Evolutionary conservation across 257 asterid species (phyloP), one percentile per base, ranked within the genome.

Genomic region (Mentha longifolia): DNA sequence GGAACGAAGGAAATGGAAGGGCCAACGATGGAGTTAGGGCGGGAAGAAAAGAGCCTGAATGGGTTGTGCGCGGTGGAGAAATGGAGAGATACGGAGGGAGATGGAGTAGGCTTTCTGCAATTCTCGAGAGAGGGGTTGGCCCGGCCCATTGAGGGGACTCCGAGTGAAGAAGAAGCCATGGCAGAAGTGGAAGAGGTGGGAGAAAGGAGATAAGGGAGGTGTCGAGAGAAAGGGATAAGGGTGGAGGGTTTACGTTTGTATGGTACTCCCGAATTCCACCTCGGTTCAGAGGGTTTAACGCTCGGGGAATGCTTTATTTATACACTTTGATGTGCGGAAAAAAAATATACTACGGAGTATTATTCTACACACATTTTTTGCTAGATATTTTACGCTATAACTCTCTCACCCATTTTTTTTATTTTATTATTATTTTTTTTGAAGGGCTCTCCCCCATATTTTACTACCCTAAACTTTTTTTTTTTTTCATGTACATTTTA

Each of bases 161-260:
- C 88, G 69, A 88, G 84, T 0, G 95, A 81, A 66, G 90, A 72
- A 71, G 77, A 80, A 20, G 85, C 96, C 96, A 87, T 87, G 74
- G 57, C 6, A n/a, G n/a, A n/a, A n/a, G n/a, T n/a, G 45, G 64
- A 39, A 35, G 74, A 46, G 72, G 49, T 47, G 64, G 68, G 52
- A 15, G 76, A 14, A 35, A 46, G 57, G 51, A 17, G 77, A 77
- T 71, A 73, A 72, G 82, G 35, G 76, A 61, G 76, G 67, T 11
- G 52, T 22, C 73, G 28, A 28, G 61, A 14, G 69, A 14, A 41
- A 68, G 47, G 33, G 45, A 77, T 71, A 73, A 73, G 82, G 42
- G 77, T 63, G 71, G 76, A 60, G 76, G 80, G 74, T 75, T 78
- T 77, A 47, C 65, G 73, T 33, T 81, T 77, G 77, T 81, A 83